Evolutionary conservation across 495 filamentous ascomycete genomes (phyloP).

Genomic region (Polyplosphaeria fusca): DNA sequence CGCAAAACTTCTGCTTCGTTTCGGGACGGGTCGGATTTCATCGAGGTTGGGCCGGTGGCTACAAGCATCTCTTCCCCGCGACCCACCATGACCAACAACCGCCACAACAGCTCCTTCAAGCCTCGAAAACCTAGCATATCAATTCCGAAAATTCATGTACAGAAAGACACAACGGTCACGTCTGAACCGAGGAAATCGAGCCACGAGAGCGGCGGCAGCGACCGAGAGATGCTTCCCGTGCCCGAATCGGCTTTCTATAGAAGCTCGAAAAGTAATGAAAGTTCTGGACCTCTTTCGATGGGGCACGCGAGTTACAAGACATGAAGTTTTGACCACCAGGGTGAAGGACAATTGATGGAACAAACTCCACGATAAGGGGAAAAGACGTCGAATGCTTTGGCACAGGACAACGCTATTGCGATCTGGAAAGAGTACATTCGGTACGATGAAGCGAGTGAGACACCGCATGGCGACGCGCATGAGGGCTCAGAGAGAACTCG

Average conservation of each 20-base stretch:
- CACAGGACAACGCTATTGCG: no score
- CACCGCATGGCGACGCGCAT: no score
- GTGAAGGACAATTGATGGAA: no score
- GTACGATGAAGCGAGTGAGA: no score
- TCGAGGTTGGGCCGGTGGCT: conserved; percentile 11
- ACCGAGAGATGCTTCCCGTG: conserved; percentile 4
- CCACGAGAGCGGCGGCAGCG: conserved; percentile 9
- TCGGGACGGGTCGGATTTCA: neutral
- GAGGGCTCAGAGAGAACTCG: neutral
- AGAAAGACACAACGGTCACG: conserved; percentile 22
- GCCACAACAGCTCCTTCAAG: conserved; percentile 1
- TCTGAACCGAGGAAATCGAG: conserved; percentile 14
- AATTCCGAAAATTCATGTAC: conserved; percentile 17
- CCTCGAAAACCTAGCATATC: neutral
- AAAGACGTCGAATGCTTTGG: no score
- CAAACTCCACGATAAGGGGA: no score
- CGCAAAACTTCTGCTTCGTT: neutral
- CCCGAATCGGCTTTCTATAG: neutral
- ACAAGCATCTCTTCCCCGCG: conserved; percentile 12
- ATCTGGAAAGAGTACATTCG: no score
- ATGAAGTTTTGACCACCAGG: no score
- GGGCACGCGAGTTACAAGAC: neutral
- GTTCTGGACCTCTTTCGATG: neutral
- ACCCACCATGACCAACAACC: neutral
- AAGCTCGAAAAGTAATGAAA: neutral